These are phyloP conservation scores for Aspergillus melleus DNA, from an alignment of 2,329 filamentous ascomycete species.

Conservation along the genomic window DNA sequence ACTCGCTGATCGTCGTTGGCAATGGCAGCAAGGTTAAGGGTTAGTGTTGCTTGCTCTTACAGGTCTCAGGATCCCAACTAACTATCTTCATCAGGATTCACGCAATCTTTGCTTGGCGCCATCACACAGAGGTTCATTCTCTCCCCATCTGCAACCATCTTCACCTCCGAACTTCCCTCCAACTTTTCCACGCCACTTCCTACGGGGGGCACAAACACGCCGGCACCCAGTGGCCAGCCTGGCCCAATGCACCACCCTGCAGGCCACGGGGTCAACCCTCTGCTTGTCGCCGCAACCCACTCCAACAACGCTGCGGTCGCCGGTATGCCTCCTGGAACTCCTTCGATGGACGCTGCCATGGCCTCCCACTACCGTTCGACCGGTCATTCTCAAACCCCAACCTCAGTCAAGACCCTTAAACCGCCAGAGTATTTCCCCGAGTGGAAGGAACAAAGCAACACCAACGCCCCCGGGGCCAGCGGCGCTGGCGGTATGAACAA, in stretches of 20 bases:
- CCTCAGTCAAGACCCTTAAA: conserved; percentile 74
- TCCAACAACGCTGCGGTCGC: conserved; percentile 41
- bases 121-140: conserved; percentile 82
- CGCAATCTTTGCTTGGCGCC: conserved; percentile 79
- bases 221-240: conserved; percentile 47
- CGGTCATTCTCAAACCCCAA: conserved; percentile 73
- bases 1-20: conserved; percentile 85
- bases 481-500: conserved; percentile 16
- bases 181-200: conserved; percentile 88
- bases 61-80: neutral
- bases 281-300: conserved; percentile 82
- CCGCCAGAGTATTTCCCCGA: conserved; percentile 85
- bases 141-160: conserved; percentile 92
- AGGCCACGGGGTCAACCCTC: conserved; percentile 73
- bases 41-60: conserved; percentile 25
- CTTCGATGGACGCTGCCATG: conserved; percentile 35
- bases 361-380: conserved; percentile 56
- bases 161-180: conserved; percentile 93
- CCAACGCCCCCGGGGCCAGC: conserved; percentile 34
- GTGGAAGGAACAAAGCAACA: conserved; percentile 71
- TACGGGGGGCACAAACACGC: conserved; percentile 89
- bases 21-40: conserved; percentile 72
- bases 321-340: conserved; percentile 36
- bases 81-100: conserved; percentile 62
- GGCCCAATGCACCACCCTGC: conserved; percentile 57